Conservation (phyloP, 805 yeast species). For the Candida chauliodis region DNA sequence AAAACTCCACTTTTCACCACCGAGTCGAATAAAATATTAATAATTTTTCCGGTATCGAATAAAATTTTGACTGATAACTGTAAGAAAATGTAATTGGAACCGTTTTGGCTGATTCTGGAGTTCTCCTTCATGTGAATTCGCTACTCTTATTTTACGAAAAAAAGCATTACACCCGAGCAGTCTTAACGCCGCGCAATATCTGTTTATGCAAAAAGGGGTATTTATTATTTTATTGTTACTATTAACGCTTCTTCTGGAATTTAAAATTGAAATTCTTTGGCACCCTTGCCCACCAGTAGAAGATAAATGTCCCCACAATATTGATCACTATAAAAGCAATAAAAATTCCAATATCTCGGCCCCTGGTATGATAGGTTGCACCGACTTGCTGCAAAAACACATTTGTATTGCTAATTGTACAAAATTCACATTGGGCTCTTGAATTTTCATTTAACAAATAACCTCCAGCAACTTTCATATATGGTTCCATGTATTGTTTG, state of each 20-base stretch:
- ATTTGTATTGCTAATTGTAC: conserved; percentile 56
- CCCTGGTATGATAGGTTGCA: conserved; percentile 47
- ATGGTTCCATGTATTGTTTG: conserved; percentile 20
- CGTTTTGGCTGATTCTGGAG: too few relatives aligned
- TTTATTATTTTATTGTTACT: too few relatives aligned
- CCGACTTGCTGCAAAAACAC: conserved; percentile 47
- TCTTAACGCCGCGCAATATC: too few relatives aligned
- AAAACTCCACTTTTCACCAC: too few relatives aligned
- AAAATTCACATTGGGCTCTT: conserved; percentile 56
- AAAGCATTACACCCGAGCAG: too few relatives aligned
- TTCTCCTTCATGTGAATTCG: too few relatives aligned
- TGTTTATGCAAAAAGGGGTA: too few relatives aligned
- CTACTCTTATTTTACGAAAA: too few relatives aligned
- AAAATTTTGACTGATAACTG: too few relatives aligned
- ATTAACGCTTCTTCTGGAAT: conserved; percentile 1
- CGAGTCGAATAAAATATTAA: too few relatives aligned
- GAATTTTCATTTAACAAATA: conserved; percentile 36
- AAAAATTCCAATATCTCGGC: conserved; percentile 64
- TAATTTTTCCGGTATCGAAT: too few relatives aligned
- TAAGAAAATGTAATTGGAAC: too few relatives aligned
- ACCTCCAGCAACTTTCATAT: conserved; percentile 43
- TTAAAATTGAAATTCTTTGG: conserved; percentile 46
- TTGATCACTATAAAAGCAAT: conserved; percentile 31
- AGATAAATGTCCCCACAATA: conserved; percentile 24
- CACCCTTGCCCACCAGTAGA: conserved; percentile 68